Percentiles rank a stretch among this genome's conserved stretches.
phyloP scores from a whole-genome alignment of 768 basidiomycete species.

The Tephrocybe sp. region DNA sequence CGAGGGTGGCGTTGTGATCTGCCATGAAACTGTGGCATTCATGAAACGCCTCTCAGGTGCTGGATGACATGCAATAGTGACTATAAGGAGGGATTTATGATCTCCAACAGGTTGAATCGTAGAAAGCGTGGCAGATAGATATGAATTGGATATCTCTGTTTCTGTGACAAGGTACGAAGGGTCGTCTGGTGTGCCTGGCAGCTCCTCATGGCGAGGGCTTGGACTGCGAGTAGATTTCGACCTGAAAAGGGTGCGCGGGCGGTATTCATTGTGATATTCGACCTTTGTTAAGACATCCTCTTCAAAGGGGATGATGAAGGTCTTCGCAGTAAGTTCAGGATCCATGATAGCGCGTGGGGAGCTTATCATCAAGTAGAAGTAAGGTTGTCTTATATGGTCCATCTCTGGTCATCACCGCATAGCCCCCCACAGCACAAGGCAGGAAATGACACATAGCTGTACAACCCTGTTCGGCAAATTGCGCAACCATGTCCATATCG shows the following conservation, averaged over 20 bases:
- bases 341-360: conserved; percentile 4
- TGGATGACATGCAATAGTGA: conserved; percentile 19
- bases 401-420: too few species aligned
- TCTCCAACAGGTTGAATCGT: conserved; percentile 21
- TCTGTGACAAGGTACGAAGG: conserved; percentile 19
- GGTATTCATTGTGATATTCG: conserved; percentile 7
- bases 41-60: conserved; percentile 18
- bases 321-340: conserved; percentile 1
- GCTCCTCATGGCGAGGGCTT: not conserved
- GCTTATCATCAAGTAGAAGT: too few species aligned
- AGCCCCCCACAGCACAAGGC: not conserved
- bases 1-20: conserved; percentile 3
- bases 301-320: conserved; percentile 19
- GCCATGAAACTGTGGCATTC: conserved; percentile 19
- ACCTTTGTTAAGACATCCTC: conserved; percentile 14
- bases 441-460: not conserved
- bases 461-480: conserved; percentile 1
- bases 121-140: conserved; percentile 19
- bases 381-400: too few species aligned
- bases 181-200: not conserved
- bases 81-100: conserved; percentile 18
- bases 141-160: conserved; percentile 21
- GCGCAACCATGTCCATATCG: conserved; percentile 8
- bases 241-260: conserved; percentile 13
- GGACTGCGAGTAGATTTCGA: not conserved